Evolutionary conservation across 1,284 basidiomycete genomes (phyloP).

Genomic region (Phellopilus nigrolimitatus): DNA sequence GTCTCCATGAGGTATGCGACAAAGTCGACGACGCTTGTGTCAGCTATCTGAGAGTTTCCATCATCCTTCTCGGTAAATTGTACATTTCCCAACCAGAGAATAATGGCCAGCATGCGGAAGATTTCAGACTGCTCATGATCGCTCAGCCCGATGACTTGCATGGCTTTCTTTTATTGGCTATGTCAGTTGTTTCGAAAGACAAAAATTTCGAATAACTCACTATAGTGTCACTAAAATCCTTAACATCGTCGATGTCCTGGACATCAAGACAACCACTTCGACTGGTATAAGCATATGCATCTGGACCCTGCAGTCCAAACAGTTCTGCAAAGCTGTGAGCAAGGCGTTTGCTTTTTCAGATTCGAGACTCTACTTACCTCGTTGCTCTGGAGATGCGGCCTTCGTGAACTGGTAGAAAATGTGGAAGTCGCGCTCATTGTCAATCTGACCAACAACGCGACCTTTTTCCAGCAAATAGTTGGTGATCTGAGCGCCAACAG

Average conservation of each 20-base stretch:
- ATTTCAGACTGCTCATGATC: constrained; percentile 88
- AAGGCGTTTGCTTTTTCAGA: neutral
- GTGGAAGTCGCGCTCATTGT: constrained; percentile 97
- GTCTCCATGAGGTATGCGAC: constrained; percentile 93
- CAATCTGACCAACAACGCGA: constrained; percentile 95
- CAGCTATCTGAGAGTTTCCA: constrained; percentile 80
- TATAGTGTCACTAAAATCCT: constrained; percentile 86
- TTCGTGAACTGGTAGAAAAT: constrained; percentile 99
- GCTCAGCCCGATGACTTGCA: constrained; percentile 88
- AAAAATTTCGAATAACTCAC: constrained; percentile 40
- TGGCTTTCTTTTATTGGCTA: constrained; percentile 64
- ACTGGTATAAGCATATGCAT: constrained; percentile 93
- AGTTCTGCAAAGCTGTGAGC: constrained; percentile 55
- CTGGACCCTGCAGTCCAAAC: constrained; percentile 96
- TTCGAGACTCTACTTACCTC: constrained; percentile 47
- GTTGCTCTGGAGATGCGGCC: constrained; percentile 83
- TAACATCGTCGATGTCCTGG: constrained; percentile 83
- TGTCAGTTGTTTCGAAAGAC: constrained; percentile 20
- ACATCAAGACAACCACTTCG: constrained; percentile 91
- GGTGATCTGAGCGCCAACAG: constrained; percentile 96
- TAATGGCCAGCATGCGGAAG: constrained; percentile 86
- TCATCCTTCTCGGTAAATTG: constrained; percentile 87
- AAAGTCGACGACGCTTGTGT: constrained; percentile 92
- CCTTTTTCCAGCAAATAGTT: constrained; percentile 98
- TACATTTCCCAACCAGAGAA: constrained; percentile 97